Evolutionary conservation across 495 filamentous ascomycete genomes (phyloP).

Genomic region (Wilcoxina mikolae): DNA sequence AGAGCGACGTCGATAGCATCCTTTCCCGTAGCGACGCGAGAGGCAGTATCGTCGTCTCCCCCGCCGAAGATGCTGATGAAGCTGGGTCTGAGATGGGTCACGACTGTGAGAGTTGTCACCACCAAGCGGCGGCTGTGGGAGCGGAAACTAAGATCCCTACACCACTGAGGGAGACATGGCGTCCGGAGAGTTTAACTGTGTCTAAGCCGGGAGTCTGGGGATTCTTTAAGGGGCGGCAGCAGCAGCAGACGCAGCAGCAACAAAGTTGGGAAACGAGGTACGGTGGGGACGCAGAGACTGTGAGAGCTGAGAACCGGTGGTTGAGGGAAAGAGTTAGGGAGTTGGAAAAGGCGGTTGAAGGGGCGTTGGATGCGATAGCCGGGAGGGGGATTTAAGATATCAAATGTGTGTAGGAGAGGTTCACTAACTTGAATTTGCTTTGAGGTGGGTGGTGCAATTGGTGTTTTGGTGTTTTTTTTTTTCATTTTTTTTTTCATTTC

Average conservation of each 20-base stretch:
- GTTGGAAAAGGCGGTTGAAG: constrained; percentile 54
- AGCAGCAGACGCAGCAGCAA: too few relatives aligned
- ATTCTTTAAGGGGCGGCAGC: constrained; percentile 4
- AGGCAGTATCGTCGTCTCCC: constrained; percentile 17
- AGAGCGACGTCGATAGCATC: constrained; percentile 23
- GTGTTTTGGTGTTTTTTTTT: constrained; percentile 9
- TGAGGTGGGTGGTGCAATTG: not conserved
- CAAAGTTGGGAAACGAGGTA: constrained; percentile 25
- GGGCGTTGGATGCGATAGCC: constrained; percentile 49
- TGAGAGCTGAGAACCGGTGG: constrained; percentile 58
- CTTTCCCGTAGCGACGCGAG: constrained; percentile 16
- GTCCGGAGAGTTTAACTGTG: constrained; percentile 1
- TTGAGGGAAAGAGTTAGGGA: constrained; percentile 53
- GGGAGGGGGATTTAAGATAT: constrained; percentile 16
- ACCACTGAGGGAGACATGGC: constrained; percentile 22
- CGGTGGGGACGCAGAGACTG: constrained; percentile 56
- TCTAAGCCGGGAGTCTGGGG: constrained; percentile 5
- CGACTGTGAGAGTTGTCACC: constrained; percentile 1
- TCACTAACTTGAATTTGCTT: constrained; percentile 5
- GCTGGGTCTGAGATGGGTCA: not conserved
- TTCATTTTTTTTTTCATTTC: constrained; percentile 1
- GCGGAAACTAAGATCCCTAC: constrained; percentile 18
- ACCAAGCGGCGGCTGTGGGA: not conserved
- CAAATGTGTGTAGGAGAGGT: not conserved
- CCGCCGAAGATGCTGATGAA: constrained; percentile 5